These are phyloP conservation scores for Leishmania braziliensis DNA, from an alignment of 208 protist species.

Conservation along the genomic window DNA sequence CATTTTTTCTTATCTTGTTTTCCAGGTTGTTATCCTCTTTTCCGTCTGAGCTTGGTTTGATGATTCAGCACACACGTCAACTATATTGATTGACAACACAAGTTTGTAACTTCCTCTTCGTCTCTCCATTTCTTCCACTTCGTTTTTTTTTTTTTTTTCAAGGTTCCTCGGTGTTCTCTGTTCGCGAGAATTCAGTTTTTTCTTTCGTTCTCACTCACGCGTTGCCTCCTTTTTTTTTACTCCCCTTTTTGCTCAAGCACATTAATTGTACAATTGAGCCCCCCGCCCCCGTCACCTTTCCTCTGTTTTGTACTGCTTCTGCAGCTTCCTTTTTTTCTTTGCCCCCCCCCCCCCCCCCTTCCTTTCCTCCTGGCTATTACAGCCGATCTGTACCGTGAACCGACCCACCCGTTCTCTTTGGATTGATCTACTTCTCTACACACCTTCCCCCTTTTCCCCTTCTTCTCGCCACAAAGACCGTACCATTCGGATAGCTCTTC, in stretches of 20 bases:
- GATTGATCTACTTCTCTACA: neutral
- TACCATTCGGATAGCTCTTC: neutral
- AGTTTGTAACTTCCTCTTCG: neutral
- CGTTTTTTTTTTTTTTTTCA: neutral
- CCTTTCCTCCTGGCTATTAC: neutral
- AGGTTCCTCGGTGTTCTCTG: neutral
- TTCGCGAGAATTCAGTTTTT: neutral
- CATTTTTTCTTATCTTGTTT: neutral
- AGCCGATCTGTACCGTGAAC: neutral
- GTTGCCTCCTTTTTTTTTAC: neutral
- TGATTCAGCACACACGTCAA: neutral
- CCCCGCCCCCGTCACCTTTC: neutral
- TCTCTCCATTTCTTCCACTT: neutral
- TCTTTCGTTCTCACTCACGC: neutral
- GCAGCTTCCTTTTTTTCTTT: neutral
- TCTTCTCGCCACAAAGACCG: neutral
- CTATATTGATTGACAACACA: neutral
- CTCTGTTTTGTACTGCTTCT: neutral
- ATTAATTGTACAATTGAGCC: neutral
- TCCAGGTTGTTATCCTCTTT: neutral
- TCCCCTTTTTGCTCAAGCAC: neutral
- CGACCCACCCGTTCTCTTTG: neutral
- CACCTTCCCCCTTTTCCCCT: neutral
- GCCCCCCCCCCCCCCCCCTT: neutral
- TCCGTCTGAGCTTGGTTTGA: neutral